Conservation (phyloP, 2,329 filamentous ascomycete genomes). For the Grosmannia serpens region DNA sequence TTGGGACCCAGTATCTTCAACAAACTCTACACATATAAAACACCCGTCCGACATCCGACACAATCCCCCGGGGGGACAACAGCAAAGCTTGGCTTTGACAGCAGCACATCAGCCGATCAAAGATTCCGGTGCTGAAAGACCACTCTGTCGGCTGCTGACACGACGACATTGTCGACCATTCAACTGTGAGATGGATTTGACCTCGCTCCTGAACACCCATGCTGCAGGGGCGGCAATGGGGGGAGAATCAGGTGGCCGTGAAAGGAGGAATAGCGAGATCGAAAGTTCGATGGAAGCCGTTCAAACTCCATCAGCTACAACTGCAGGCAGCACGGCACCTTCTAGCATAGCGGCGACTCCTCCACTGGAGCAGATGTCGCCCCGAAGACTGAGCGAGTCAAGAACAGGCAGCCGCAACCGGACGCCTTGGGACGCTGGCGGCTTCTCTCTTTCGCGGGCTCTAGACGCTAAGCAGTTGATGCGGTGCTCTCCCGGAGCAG, state of each 20-base stretch:
- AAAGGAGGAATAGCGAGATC: background rate
- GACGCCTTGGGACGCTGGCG: constrained; percentile 40
- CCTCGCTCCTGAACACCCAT: constrained; percentile 27
- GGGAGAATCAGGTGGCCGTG: background rate
- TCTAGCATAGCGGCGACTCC: constrained; percentile 21
- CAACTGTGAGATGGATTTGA: constrained; percentile 26
- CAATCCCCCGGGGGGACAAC: too few relatives aligned
- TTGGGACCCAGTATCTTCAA: too few relatives aligned
- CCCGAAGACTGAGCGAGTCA: constrained; percentile 18
- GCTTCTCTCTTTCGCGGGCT: constrained; percentile 33
- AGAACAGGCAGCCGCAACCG: constrained; percentile 23
- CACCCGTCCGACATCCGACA: too few relatives aligned
- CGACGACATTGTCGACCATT: background rate
- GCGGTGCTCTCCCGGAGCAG: constrained; percentile 11
- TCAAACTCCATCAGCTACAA: constrained; percentile 15
- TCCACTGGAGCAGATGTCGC: constrained; percentile 18
- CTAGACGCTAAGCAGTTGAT: constrained; percentile 27
- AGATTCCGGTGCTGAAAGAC: background rate
- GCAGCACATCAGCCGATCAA: background rate
- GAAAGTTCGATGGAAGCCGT: constrained; percentile 10
- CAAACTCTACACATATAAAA: too few relatives aligned
- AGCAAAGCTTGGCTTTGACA: background rate
- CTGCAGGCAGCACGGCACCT: constrained; percentile 13
- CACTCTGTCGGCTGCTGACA: background rate
- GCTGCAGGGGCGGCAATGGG: constrained; percentile 14